Conservation (phyloP, 805 yeast genomes). For the Isabelozyma rhagii region DNA sequence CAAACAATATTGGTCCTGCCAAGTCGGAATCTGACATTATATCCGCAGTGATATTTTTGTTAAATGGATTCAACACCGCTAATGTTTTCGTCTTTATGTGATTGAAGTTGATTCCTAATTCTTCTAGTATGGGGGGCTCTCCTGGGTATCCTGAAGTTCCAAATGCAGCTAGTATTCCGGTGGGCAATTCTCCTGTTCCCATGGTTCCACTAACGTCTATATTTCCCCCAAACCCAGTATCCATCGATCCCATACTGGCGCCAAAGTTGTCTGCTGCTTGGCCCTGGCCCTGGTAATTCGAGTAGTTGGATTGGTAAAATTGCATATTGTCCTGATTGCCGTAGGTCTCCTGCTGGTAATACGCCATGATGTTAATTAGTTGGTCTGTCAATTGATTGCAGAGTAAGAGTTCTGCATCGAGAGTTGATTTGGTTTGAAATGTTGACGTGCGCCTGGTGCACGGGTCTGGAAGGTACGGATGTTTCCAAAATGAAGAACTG, state of each 20-base stretch:
- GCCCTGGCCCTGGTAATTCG: constrained; percentile 21
- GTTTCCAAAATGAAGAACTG: neutral
- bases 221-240: constrained; percentile 30
- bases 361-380: constrained; percentile 29
- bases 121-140: constrained; percentile 92
- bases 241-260: constrained; percentile 36
- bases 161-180: constrained; percentile 87
- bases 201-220: constrained; percentile 40
- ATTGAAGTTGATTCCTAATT: constrained; percentile 85
- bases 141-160: constrained; percentile 91
- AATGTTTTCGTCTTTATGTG: constrained; percentile 83
- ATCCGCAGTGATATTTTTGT: constrained; percentile 60
- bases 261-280: constrained; percentile 13
- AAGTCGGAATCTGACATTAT: constrained; percentile 83
- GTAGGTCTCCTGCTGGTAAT: constrained; percentile 32
- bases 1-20: constrained; percentile 93
- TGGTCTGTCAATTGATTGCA: neutral
- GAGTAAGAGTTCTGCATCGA: neutral
- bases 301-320: constrained; percentile 41
- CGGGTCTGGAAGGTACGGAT: neutral
- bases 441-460: neutral
- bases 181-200: constrained; percentile 50
- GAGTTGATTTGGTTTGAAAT: neutral
- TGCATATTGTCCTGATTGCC: constrained; percentile 36
- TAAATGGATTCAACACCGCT: constrained; percentile 80